phyloP scores from a whole-genome alignment of 257 asterid genomes.

The Ilex asprella region DNA sequence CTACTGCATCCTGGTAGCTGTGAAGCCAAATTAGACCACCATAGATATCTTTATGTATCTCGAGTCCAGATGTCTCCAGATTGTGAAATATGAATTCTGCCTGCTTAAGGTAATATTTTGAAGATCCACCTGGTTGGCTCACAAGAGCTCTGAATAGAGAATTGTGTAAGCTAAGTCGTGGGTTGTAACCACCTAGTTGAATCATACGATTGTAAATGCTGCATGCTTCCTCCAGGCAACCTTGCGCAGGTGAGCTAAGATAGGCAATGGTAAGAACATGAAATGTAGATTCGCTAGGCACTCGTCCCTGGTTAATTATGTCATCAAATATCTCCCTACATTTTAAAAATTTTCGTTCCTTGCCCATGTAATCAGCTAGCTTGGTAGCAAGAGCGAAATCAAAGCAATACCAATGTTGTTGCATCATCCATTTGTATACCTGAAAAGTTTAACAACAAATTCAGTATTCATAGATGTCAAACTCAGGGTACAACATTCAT shows the following conservation, averaged over 20 bases:
- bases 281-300: conserved; percentile 84
- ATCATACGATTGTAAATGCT: conserved; percentile 74
- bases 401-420: conserved; percentile 81
- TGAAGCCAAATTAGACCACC: conserved; percentile 92
- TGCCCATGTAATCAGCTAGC: conserved; percentile 94
- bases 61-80: conserved; percentile 48
- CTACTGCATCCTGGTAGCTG: conserved; percentile 73
- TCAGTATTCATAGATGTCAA: not conserved
- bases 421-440: conserved; percentile 97
- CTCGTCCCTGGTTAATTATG: conserved; percentile 72
- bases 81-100: conserved; percentile 85
- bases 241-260: conserved; percentile 65
- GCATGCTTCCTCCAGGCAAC: conserved; percentile 72
- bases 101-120: conserved; percentile 60
- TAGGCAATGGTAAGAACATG: conserved; percentile 67
- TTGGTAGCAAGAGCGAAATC: conserved; percentile 80
- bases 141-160: conserved; percentile 77
- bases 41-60: conserved; percentile 61
- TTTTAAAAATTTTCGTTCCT: conserved; percentile 68
- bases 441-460: conserved; percentile 14
- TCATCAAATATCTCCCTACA: conserved; percentile 80
- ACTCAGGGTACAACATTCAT: not conserved
- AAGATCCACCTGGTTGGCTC: conserved; percentile 39
- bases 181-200: conserved; percentile 80
- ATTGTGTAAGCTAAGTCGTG: conserved; percentile 82